Percentiles rank a stretch among this genome's conserved stretches.
These are phyloP conservation scores for Claviceps spartinae DNA, from an alignment of 2,329 filamentous ascomycete species.

Conservation along the genomic window DNA sequence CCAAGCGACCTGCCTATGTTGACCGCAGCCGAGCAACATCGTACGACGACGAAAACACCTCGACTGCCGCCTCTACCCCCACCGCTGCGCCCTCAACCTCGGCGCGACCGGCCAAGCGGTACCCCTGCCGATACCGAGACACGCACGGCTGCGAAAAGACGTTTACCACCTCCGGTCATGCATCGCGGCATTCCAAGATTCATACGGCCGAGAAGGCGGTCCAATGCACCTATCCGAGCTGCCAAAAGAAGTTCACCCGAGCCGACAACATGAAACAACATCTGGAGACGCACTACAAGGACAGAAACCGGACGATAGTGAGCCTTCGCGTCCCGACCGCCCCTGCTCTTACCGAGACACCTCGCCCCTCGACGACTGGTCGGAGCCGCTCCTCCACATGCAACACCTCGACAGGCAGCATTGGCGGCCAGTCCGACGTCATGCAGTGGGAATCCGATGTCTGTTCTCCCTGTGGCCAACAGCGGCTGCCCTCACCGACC, in stretches of 20 bases:
- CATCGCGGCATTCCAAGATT: slow-evolving; percentile 74
- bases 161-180: slow-evolving; percentile 74
- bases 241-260: slow-evolving; percentile 68
- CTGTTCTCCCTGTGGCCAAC: slow-evolving; percentile 18
- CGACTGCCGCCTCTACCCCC: slow-evolving; percentile 14
- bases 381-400: slow-evolving; percentile 19
- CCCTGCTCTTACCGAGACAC: slow-evolving; percentile 17
- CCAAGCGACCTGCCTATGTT: slow-evolving; percentile 29
- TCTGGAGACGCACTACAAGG: slow-evolving; percentile 60
- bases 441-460: slow-evolving; percentile 26
- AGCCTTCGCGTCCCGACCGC: slow-evolving; percentile 20
- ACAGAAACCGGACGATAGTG: slow-evolving; percentile 35
- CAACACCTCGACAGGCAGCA: slow-evolving; percentile 2
- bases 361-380: slow-evolving; percentile 18
- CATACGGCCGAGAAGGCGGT: slow-evolving; percentile 72
- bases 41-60: slow-evolving; percentile 36
- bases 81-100: slow-evolving; percentile 20
- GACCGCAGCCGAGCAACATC: slow-evolving; percentile 33
- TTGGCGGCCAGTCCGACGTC: slow-evolving; percentile 11
- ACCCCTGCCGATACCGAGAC: slow-evolving; percentile 61
- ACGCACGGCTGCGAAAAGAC: slow-evolving; percentile 61
- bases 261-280: slow-evolving; percentile 85
- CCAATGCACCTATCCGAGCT: slow-evolving; percentile 51
- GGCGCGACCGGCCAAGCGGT: slow-evolving; percentile 48
- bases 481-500: slow-evolving; percentile 25